These are phyloP conservation scores for Erodium moschatum DNA, from an alignment of 441 rosid species.

Conservation along the genomic window DNA sequence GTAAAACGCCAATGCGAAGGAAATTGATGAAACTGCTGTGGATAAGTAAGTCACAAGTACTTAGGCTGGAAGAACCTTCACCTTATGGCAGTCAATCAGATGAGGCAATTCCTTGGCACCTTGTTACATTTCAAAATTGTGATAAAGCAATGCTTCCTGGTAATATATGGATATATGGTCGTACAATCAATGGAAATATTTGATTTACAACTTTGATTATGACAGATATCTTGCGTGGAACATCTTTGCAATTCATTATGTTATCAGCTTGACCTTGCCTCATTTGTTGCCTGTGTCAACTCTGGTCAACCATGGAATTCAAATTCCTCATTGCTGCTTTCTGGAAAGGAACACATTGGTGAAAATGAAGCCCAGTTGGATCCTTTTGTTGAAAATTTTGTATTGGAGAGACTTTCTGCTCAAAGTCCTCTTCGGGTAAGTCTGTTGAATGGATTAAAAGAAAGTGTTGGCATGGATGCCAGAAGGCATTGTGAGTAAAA, in stretches of 20 bases:
- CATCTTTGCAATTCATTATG: constrained; percentile 80
- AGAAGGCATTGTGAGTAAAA: not conserved
- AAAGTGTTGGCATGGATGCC: not conserved
- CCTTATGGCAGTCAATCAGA: constrained; percentile 53
- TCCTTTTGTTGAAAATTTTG: constrained; percentile 86
- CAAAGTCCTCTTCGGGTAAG: constrained; percentile 95
- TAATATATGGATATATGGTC: not conserved
- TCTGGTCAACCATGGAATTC: constrained; percentile 80
- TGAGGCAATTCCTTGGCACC: constrained; percentile 42
- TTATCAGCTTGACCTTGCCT: constrained; percentile 80
- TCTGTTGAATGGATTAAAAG: constrained; percentile 9
- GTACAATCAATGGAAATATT: not conserved
- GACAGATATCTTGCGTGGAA: constrained; percentile 78
- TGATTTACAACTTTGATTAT: constrained; percentile 17
- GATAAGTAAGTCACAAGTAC: constrained; percentile 57
- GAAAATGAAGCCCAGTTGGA: constrained; percentile 46
- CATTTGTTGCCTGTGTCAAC: constrained; percentile 77
- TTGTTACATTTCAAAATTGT: constrained; percentile 8
- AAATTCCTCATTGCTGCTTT: constrained; percentile 56
- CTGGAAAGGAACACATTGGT: constrained; percentile 41
- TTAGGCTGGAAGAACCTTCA: constrained; percentile 69
- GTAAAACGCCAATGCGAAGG: constrained; percentile 62
- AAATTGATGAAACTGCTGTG: constrained; percentile 74
- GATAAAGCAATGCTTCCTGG: not conserved
- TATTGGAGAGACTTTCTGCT: constrained; percentile 88